Conservation (phyloP, 306 rosid species). For the Trichosanthes cucumerina region DNA sequence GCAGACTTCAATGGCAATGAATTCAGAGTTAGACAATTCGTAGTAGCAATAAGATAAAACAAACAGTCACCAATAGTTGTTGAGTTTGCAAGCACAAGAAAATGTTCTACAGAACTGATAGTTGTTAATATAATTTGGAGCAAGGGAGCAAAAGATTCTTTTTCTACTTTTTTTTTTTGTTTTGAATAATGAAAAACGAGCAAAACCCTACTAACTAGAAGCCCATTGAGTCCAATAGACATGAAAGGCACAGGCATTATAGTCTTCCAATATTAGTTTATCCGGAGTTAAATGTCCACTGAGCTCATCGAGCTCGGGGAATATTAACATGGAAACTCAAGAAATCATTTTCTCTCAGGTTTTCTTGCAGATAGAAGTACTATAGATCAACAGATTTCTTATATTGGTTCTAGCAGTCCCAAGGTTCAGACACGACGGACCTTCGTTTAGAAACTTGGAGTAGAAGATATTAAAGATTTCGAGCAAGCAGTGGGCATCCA, state of each 20-base stretch:
- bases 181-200: neutral
- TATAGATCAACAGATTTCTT: conserved; percentile 4
- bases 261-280: neutral
- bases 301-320: neutral
- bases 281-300: neutral
- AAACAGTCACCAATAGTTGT: neutral
- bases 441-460: conserved; percentile 51
- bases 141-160: neutral
- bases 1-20: neutral
- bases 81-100: neutral
- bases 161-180: neutral
- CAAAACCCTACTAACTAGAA: neutral
- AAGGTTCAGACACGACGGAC: conserved; percentile 32
- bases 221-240: neutral
- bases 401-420: conserved; percentile 5
- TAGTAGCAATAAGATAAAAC: neutral
- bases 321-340: neutral
- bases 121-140: neutral
- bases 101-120: neutral
- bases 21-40: neutral
- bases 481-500: conserved; percentile 94
- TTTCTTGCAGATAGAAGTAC: neutral
- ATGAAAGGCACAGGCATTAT: neutral
- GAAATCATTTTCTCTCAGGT: neutral
- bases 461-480: conserved; percentile 60